Base-by-base conservation (phyloP, 371 early-diverging fungal genomes). In the Rhizomucor pusillus region DNA sequence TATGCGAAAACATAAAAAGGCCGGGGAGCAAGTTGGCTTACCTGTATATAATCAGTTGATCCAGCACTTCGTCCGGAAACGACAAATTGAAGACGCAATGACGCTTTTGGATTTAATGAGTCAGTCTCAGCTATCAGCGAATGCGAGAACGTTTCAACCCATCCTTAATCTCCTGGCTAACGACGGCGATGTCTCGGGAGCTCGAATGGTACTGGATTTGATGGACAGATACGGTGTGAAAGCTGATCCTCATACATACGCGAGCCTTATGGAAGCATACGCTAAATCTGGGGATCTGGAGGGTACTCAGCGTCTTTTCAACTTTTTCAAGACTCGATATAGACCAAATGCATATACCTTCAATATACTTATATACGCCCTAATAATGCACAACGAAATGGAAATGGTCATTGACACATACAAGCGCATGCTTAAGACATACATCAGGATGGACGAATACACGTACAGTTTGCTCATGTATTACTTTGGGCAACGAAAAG, bases 201-300 rank as follows among this genome's bases (percentile, higher is more conserved):
- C 60, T 1, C 60, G 56, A 18, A 54, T 50, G 37, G 54, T 74
- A 0, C 52, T 71, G 10, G 29, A 54, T 0, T 52, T 57, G 46
- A 71, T 77, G 72, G 19, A 33, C 0, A 47, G 63, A 16, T 47
- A 61, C 22, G 46, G 65, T 7, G 52, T 72, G 2, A 50, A 54
- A 5, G 69, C 66, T 7, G 60, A 63, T 19, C 35, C 48, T 3
- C 43, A 56, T 11, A 71, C 71, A 0, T 69, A 70, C 34, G 61
- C 69, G 34, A 54, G 57, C 13, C 52, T 77, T n/a, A 22, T 81
- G n/a, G 66, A 79, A 43, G 60, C 78, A 1, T 69, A 79, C 47
- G 71, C 73, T 12, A 66, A 67, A 19, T 65, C 71, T 1, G 73
- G 73, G 10, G 67, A 79, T 44, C 46, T 66, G 12, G 64, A 56